Evolutionary conservation across 169 alveolate genomes (phyloP).

Genomic region (Cryptosporidium tyzzeri): DNA sequence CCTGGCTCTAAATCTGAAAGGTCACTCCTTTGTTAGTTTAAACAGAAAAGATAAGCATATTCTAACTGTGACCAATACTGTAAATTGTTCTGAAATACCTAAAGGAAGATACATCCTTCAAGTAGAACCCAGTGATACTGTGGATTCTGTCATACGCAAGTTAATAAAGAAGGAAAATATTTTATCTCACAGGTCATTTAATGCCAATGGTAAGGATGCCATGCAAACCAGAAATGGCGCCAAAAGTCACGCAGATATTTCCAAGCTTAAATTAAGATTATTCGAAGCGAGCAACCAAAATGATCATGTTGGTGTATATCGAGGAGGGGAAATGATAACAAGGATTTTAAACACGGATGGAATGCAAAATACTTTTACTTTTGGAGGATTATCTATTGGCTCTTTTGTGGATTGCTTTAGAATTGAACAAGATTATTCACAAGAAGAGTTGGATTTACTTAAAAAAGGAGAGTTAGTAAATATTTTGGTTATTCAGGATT

Average conservation of each 20-base stretch:
- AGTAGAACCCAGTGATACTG: conserved; percentile 1
- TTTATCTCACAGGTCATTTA: neutral
- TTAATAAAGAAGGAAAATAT: neutral
- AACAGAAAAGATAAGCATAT: conserved; percentile 3
- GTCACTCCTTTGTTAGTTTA: conserved; percentile 15
- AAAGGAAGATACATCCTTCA: conserved; percentile 13
- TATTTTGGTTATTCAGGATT: conserved; percentile 52
- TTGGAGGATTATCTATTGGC: conserved; percentile 17
- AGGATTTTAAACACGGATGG: conserved; percentile 1
- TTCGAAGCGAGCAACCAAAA: conserved; percentile 28
- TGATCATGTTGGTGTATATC: conserved; percentile 16
- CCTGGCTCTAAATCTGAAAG: conserved; percentile 6
- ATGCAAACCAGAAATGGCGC: neutral
- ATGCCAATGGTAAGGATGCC: too few relatives aligned
- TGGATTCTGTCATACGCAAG: conserved; percentile 5
- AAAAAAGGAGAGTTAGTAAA: conserved; percentile 21
- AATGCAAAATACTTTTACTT: neutral
- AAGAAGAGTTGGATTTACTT: conserved; percentile 41
- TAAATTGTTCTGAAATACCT: neutral
- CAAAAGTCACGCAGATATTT: neutral
- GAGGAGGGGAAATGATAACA: conserved; percentile 18
- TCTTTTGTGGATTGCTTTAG: conserved; percentile 43
- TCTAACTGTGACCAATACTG: conserved; percentile 3
- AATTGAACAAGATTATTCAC: conserved; percentile 30
- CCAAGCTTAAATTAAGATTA: conserved; percentile 8